Percentiles rank a stretch among this genome's conserved stretches.
Evolutionary conservation across 768 basidiomycete genomes (phyloP).

Genomic region (Suillus variegatus): DNA sequence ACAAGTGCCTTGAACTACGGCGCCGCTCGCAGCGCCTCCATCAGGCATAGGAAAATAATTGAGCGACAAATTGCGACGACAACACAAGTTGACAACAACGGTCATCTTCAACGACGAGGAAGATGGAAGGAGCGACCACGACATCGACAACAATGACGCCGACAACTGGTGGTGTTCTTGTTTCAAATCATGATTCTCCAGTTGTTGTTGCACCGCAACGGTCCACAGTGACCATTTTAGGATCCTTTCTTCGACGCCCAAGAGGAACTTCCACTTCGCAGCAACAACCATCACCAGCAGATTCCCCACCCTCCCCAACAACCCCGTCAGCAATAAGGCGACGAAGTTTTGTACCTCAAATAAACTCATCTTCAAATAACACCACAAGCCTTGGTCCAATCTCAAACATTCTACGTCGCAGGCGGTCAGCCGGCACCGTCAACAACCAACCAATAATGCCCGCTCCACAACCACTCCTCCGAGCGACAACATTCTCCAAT

Average conservation of each 20-base stretch:
- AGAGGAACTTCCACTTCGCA: constrained; percentile 68
- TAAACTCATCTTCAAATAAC: constrained; percentile 36
- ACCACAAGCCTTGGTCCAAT: constrained; percentile 33
- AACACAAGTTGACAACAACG: neutral
- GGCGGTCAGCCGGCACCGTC: constrained; percentile 64
- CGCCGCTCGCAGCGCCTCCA: constrained; percentile 4
- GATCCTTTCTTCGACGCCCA: constrained; percentile 71
- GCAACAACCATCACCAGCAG: constrained; percentile 22
- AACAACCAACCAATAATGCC: constrained; percentile 25
- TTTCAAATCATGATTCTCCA: constrained; percentile 27
- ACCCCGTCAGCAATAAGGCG: constrained; percentile 35
- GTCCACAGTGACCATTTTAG: constrained; percentile 47
- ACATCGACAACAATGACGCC: neutral
- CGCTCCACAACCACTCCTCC: constrained; percentile 15
- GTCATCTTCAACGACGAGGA: neutral
- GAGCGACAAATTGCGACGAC: neutral
- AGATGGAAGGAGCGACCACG: neutral
- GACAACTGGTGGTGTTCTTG: neutral
- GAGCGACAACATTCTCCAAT: constrained; percentile 15
- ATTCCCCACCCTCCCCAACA: constrained; percentile 40
- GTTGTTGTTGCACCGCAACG: constrained; percentile 37
- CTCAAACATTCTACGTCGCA: constrained; percentile 59
- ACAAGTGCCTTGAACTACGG: constrained; percentile 2
- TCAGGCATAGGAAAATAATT: constrained; percentile 1
- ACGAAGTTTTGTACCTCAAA: constrained; percentile 39